A percentile compares a stretch with the other conserved stretches of the same genome.
phyloP scores from a whole-genome alignment of 106 monocot species.

The Hemerocallis citrina region DNA sequence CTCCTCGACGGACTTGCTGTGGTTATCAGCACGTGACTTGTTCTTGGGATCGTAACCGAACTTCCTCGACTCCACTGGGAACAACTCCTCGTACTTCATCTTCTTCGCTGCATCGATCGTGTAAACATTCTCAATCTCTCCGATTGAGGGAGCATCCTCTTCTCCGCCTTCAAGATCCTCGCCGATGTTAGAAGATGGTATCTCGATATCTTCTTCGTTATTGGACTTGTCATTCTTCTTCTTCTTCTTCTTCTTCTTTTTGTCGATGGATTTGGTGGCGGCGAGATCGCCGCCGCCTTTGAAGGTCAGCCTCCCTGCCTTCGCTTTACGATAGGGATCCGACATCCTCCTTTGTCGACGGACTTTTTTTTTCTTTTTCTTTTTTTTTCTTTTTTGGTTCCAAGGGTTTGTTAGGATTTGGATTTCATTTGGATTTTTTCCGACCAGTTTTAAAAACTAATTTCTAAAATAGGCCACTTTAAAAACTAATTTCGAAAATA shows the following conservation, averaged over 20 bases:
- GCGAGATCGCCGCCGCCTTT: conserved; percentile 85
- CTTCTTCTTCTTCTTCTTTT: conserved; percentile 56
- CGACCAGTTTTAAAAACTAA: no score
- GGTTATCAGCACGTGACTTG: conserved; percentile 26
- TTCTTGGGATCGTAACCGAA: conserved; percentile 83
- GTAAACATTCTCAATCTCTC: conserved; percentile 34
- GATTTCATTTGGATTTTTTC: no score
- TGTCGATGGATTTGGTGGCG: conserved; percentile 42
- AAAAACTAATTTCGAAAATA: no score
- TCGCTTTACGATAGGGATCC: conserved; percentile 60
- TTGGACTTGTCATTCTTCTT: conserved; percentile 21
- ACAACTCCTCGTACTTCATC: conserved; percentile 99
- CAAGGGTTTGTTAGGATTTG: no score
- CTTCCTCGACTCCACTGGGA: conserved; percentile 85
- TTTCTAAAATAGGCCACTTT: no score
- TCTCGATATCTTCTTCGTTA: no score
- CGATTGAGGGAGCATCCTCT: no score
- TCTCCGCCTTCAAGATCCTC: conserved; percentile 1
- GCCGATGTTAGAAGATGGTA: not conserved
- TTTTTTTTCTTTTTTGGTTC: conserved; percentile 15
- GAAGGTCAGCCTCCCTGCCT: conserved; percentile 71
- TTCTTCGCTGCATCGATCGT: conserved; percentile 92
- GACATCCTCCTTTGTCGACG: conserved; percentile 37
- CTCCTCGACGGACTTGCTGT: conserved; percentile 61
- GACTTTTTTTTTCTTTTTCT: no score